Percentiles rank a stretch among this genome's conserved stretches.
Evolutionary conservation across 2,329 filamentous ascomycete genomes (phyloP).

Genomic region (Bisporella sp.): DNA sequence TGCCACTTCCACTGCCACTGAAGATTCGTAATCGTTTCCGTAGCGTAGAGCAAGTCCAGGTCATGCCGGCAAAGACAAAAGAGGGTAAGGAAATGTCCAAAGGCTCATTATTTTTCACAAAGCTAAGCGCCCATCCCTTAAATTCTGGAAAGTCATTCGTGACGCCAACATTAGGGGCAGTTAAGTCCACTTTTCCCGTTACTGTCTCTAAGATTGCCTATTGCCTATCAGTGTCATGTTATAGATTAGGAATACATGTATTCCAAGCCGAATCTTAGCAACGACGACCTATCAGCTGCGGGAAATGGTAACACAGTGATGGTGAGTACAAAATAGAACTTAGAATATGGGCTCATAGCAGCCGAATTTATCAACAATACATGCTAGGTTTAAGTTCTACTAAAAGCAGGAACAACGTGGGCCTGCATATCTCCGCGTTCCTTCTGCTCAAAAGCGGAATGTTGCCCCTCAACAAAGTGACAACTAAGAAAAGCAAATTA

Average conservation of each 20-base stretch:
- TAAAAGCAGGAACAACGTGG: too few relatives aligned
- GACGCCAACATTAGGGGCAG: slow-evolving; percentile 29
- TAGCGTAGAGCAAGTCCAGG: slow-evolving; percentile 66
- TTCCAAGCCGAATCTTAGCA: too few relatives aligned
- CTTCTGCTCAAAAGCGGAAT: too few relatives aligned
- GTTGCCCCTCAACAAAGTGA: neutral
- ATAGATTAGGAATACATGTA: too few relatives aligned
- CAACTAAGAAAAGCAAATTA: neutral
- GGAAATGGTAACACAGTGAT: too few relatives aligned
- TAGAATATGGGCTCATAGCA: too few relatives aligned
- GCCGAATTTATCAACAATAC: too few relatives aligned
- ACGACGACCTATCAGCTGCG: too few relatives aligned
- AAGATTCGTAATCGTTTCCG: slow-evolving; percentile 63
- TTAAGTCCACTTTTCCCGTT: slow-evolving; percentile 18
- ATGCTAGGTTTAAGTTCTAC: too few relatives aligned
- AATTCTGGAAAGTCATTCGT: slow-evolving; percentile 52
- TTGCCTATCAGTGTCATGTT: slow-evolving; percentile 21
- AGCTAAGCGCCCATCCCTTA: slow-evolving; percentile 60
- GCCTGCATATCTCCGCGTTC: too few relatives aligned
- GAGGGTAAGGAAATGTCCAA: slow-evolving; percentile 46
- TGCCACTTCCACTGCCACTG: slow-evolving; percentile 42
- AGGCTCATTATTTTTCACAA: slow-evolving; percentile 43
- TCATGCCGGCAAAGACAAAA: slow-evolving; percentile 54
- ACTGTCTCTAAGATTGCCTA: slow-evolving; percentile 21
- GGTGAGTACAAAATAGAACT: too few relatives aligned